Evolutionary conservation across 2,329 filamentous ascomycete species (phyloP), one percentile per base, ranked within the genome.

Genomic region (Aspergillus piperis): DNA sequence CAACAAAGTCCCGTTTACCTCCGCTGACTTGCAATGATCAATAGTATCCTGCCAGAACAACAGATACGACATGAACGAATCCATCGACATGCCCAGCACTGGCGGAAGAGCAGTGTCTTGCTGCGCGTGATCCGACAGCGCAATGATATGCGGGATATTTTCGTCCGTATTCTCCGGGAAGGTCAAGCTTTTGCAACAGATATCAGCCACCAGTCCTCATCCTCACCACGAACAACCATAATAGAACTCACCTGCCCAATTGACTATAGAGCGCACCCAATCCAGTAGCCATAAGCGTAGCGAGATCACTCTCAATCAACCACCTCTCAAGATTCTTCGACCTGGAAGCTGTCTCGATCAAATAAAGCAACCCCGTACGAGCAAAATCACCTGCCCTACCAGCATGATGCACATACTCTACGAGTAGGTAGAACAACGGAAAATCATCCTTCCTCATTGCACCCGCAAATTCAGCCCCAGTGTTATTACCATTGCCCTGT

Each of bases 11-110:
- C 91, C 91, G 73, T 94, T 95, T 67, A 99, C 92, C 72, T 98
- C 94, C 1, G 88, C 83, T 3, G 94, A 98, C 69, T 88, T 88
- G 79, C 95, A 99, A 76, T 98, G 94, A 74, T 98, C 95, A 62
- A 99, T 81, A 36, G 97, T 93, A 75, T 99, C 95, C 78, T 99
- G 95, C 95, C 95, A 99, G 73, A 99, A 99, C 5, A 96, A 82
- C 52, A 99, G 83, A 72, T 98, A 96, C 0, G 95, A 96, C 44
- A 99, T 83, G 71, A 99, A 99, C 0, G 93, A 96, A 57, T 94
- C 88, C 71, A 98, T 86, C 69, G 97, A 91, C n/a, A 87, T 85
- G 69, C 91, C 90, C 64, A 96, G 92, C 61, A 92, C 89, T 88
- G 73, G 90, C 88, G 52, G 91, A 88, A 77, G 86, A 88, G 65